These are phyloP conservation scores for Tuber aestivum DNA, from an alignment of 495 filamentous ascomycete species.

Conservation along the genomic window DNA sequence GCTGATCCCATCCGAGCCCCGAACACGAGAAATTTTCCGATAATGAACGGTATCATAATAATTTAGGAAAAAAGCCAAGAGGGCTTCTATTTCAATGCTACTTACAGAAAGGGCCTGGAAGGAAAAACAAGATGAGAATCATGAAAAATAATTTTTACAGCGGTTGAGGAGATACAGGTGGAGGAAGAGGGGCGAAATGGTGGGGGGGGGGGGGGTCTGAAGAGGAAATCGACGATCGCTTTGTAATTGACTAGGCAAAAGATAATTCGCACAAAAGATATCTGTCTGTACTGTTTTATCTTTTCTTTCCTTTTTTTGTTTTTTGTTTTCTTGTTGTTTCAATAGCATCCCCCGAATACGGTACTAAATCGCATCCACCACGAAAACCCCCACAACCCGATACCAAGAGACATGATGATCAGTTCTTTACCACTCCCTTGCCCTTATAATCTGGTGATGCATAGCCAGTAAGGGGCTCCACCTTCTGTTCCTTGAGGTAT, in stretches of 20 bases:
- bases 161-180: neutral
- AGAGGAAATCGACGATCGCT: neutral
- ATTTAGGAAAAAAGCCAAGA: neutral
- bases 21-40: neutral
- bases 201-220: neutral
- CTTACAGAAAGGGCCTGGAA: neutral
- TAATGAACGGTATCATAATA: neutral
- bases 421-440: constrained; percentile 68
- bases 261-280: constrained; percentile 3
- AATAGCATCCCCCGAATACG: neutral
- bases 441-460: constrained; percentile 73
- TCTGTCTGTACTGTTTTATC: constrained; percentile 3
- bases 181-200: neutral
- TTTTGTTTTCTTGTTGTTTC: neutral
- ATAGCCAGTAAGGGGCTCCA: constrained; percentile 85
- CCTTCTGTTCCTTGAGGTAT: constrained; percentile 83
- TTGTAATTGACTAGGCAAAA: constrained; percentile 2
- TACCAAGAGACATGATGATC: constrained; percentile 17
- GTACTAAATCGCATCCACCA: constrained; percentile 3
- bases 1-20: neutral
- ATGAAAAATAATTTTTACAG: neutral
- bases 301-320: neutral
- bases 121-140: neutral
- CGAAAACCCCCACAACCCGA: constrained; percentile 5
- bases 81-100: neutral